Conservation (phyloP, 2,329 filamentous ascomycete species). For the Leptographium galeiforme region DNA sequence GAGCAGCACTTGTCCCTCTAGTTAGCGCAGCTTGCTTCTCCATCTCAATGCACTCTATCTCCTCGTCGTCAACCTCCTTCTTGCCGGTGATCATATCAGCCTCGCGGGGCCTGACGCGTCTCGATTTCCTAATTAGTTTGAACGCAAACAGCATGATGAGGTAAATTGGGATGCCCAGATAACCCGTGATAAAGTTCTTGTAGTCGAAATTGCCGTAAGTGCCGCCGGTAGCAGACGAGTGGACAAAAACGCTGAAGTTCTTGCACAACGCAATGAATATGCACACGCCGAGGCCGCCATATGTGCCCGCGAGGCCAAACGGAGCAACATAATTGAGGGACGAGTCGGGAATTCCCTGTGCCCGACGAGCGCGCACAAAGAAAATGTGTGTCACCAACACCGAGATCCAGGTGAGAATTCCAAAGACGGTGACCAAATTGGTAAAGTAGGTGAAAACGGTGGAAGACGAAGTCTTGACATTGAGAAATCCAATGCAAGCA, state of each 20-base stretch:
- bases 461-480: conserved; percentile 19
- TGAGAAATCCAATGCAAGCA: conserved; percentile 25
- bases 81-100: conserved; percentile 42
- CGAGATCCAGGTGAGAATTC: conserved; percentile 27
- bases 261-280: conserved; percentile 4
- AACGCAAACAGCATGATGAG: conserved; percentile 39
- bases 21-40: neutral
- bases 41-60: neutral
- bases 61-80: conserved; percentile 40
- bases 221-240: neutral
- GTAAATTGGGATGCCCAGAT: conserved; percentile 28
- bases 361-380: conserved; percentile 22
- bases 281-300: conserved; percentile 13
- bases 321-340: conserved; percentile 22
- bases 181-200: conserved; percentile 26
- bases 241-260: conserved; percentile 14
- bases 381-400: conserved; percentile 24
- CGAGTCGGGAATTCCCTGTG: conserved; percentile 19
- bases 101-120: conserved; percentile 31
- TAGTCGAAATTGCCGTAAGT: conserved; percentile 24
- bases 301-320: conserved; percentile 23
- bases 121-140: conserved; percentile 44
- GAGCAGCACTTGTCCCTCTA: neutral
- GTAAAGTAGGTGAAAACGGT: conserved; percentile 28
- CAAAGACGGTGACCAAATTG: conserved; percentile 26